Base-by-base conservation (phyloP, 306 rosid species). In the Cicer pinnatifidum region DNA sequence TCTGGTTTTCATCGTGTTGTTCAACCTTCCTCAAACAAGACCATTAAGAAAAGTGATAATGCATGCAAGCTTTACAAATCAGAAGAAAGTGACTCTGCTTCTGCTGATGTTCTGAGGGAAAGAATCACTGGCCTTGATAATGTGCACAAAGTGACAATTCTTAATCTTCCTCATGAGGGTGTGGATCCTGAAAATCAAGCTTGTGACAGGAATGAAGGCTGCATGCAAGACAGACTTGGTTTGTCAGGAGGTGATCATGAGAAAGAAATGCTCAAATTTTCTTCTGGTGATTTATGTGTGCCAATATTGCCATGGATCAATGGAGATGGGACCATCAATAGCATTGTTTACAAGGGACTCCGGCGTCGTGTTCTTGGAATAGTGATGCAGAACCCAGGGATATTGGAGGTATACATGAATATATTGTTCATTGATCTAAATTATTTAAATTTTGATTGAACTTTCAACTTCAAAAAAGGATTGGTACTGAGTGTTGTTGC, bases 311-410 rank as follows among this genome's bases (percentile, higher is more conserved):
- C 99, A 46, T 94, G 97, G 99, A 82, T 89, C 54, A 94, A 91
- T 82, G 99, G 97, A 81, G 99, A 94, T 72, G 99, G 99, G 69
- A 84, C 87, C 13, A 65, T 84, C 75, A 94, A 94, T 83, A 76
- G 79, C 51, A 66, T 87, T 68, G 90, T 94, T 68, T 91, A 84
- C 79, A 91, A 78, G 82, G 97, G 99, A 77, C 89, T 94, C 15
- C 79, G 72, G 72, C 85, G 96, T 28, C 93, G 87, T 70, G 80
- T 91, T 72, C 88, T 91, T 80, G 99, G 97, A 78, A 84, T 88
- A 80, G 96, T 91, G 77, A 89, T 94, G 99, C 99, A 91, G 84
- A 91, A 84, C 84, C 97, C 99, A 11, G 99, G 96, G 79, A 91
- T 89, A 62, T 73, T 89, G 78, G 91, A 89, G 99, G 99, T 94